Evolutionary conservation across 495 filamentous ascomycete species (phyloP).

Genomic region (Penicillium lividum): DNA sequence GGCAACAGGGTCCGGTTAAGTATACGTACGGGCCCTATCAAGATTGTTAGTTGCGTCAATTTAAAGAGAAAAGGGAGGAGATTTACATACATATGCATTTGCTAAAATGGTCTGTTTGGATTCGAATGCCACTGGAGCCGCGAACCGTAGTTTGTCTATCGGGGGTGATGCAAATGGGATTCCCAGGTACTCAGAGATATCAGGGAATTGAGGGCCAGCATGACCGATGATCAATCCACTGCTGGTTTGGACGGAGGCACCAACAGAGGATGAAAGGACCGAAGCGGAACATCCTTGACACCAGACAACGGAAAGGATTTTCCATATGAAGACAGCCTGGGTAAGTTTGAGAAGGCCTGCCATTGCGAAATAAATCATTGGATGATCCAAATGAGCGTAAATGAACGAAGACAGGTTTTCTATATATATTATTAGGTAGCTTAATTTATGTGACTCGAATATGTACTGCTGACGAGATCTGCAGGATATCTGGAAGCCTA

Average conservation of each 20-base stretch:
- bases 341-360: neutral
- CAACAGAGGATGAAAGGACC: neutral
- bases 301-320: neutral
- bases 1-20: neutral
- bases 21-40: constrained; percentile 7
- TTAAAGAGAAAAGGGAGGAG: neutral
- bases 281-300: neutral
- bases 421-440: neutral
- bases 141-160: constrained; percentile 47
- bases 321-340: neutral
- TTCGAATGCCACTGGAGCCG: constrained; percentile 29
- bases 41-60: neutral
- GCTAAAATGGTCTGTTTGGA: constrained; percentile 14
- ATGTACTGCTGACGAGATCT: neutral
- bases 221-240: constrained; percentile 50
- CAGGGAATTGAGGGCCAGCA: constrained; percentile 31
- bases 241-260: constrained; percentile 8
- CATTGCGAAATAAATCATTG: neutral
- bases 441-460: neutral
- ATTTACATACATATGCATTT: constrained; percentile 23
- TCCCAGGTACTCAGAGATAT: constrained; percentile 51
- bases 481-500: neutral
- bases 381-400: neutral
- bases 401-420: too few relatives aligned
- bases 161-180: constrained; percentile 51